Percentiles rank a stretch among this genome's conserved stretches.
Conservation (phyloP, 2,329 filamentous ascomycete species). For the Stemphylium beticola region DNA sequence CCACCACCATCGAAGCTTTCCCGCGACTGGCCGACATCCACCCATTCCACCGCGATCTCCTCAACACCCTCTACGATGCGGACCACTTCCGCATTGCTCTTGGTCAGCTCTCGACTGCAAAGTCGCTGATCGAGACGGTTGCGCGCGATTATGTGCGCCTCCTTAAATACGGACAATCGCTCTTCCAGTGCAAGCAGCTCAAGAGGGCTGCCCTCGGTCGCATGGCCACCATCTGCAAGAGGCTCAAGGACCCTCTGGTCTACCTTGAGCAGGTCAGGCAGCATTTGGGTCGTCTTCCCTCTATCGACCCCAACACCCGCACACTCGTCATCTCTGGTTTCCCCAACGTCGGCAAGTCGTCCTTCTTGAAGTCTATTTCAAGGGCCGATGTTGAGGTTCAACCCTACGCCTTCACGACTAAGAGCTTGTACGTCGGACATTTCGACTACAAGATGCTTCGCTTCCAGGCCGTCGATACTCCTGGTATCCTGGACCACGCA, state of each 20-base stretch:
- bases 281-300: slow-evolving; percentile 93
- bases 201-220: slow-evolving; percentile 95
- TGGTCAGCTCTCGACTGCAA: slow-evolving; percentile 93
- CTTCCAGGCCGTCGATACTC: slow-evolving; percentile 94
- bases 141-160: slow-evolving; percentile 95
- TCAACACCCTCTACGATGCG: slow-evolving; percentile 86
- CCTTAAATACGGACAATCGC: slow-evolving; percentile 85
- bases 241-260: slow-evolving; percentile 89
- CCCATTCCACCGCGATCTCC: slow-evolving; percentile 85
- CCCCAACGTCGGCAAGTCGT: slow-evolving; percentile 91
- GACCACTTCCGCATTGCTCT: slow-evolving; percentile 85
- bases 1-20: slow-evolving; percentile 84
- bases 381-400: slow-evolving; percentile 96
- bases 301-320: slow-evolving; percentile 97
- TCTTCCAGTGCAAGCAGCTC: slow-evolving; percentile 99
- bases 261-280: slow-evolving; percentile 97
- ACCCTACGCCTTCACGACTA: slow-evolving; percentile 98
- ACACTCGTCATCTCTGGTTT: slow-evolving; percentile 97
- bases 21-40: slow-evolving; percentile 93
- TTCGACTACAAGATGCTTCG: slow-evolving; percentile 96
- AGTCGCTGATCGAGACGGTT: slow-evolving; percentile 95
- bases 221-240: slow-evolving; percentile 96
- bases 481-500: slow-evolving; percentile 96
- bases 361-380: slow-evolving; percentile 90
- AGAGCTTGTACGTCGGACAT: slow-evolving; percentile 95